These are phyloP conservation scores for Bacidia gigantensis DNA, from an alignment of 495 filamentous ascomycete species.

Conservation along the genomic window DNA sequence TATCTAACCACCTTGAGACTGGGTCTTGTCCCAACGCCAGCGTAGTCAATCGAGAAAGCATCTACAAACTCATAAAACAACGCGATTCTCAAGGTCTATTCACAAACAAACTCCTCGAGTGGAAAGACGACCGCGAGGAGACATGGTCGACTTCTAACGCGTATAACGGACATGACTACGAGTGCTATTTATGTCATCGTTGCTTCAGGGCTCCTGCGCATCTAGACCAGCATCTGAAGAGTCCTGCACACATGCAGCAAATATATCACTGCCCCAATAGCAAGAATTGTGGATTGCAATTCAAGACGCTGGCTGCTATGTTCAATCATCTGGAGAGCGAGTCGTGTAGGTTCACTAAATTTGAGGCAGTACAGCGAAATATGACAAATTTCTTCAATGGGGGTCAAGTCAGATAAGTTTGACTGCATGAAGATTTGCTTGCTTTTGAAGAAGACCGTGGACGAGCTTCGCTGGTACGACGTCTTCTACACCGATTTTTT, in stretches of 20 bases:
- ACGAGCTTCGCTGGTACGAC: no score
- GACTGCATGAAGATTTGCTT: no score
- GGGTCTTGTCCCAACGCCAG: slow-evolving; percentile 27
- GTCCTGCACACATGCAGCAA: slow-evolving; percentile 28
- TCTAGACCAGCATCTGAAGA: slow-evolving; percentile 28
- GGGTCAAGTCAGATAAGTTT: no score
- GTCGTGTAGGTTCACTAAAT: slow-evolving; percentile 32
- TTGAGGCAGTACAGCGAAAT: slow-evolving; percentile 30
- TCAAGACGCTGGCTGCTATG: slow-evolving; percentile 32
- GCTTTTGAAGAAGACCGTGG: no score
- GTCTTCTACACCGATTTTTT: no score
- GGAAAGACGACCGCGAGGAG: slow-evolving; percentile 20
- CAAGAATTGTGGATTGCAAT: slow-evolving; percentile 31
- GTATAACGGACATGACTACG: slow-evolving; percentile 28
- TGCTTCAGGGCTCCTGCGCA: slow-evolving; percentile 15
- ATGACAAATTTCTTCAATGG: slow-evolving; percentile 11
- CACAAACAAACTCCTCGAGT: slow-evolving; percentile 29
- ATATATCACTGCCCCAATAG: slow-evolving; percentile 38
- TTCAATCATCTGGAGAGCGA: slow-evolving; percentile 47
- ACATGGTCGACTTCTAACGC: slow-evolving; percentile 17
- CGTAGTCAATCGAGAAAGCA: slow-evolving; percentile 27
- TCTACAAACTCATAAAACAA: slow-evolving; percentile 35
- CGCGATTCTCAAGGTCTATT: slow-evolving; percentile 31
- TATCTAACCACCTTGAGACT: slow-evolving; percentile 33
- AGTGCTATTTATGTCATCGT: slow-evolving; percentile 35